Conservation (phyloP, 2,329 filamentous ascomycete genomes). For the Fusarium buxicola region DNA sequence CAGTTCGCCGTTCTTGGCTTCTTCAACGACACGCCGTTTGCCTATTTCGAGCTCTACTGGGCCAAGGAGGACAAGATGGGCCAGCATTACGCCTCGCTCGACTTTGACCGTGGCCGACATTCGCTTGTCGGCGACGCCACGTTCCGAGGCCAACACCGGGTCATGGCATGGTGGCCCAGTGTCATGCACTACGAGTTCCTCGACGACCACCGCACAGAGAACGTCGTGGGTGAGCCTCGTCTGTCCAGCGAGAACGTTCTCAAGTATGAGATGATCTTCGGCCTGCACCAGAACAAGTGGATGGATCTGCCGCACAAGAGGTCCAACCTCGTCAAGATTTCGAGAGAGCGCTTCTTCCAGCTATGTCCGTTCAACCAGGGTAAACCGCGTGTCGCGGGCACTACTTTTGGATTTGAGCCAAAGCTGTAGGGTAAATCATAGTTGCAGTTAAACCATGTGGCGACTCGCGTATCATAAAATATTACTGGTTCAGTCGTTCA, state of each 20-base stretch:
- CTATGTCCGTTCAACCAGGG: slow-evolving; percentile 68
- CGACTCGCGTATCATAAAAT: slow-evolving; percentile 12
- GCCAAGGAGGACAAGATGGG: slow-evolving; percentile 66
- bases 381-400: slow-evolving; percentile 65
- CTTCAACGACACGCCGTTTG: slow-evolving; percentile 76
- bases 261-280: slow-evolving; percentile 79
- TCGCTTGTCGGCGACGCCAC: slow-evolving; percentile 67
- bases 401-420: slow-evolving; percentile 63
- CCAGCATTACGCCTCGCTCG: slow-evolving; percentile 64
- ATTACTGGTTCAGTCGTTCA: not conserved
- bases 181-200: slow-evolving; percentile 72
- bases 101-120: slow-evolving; percentile 70
- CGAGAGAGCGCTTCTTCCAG: slow-evolving; percentile 76
- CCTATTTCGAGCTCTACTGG: slow-evolving; percentile 77
- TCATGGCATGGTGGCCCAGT: slow-evolving; percentile 70
- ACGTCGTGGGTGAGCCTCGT: slow-evolving; percentile 76
- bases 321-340: slow-evolving; percentile 73
- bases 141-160: slow-evolving; percentile 70
- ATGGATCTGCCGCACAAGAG: slow-evolving; percentile 79
- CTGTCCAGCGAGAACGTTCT: slow-evolving; percentile 75
- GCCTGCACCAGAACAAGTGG: slow-evolving; percentile 77
- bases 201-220: slow-evolving; percentile 67
- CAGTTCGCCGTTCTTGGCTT: slow-evolving; percentile 73
- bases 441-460: slow-evolving; percentile 4
- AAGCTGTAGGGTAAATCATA: slow-evolving; percentile 49